phyloP scores from a whole-genome alignment of 192 early-diverging fungal genomes.

The Paraglomus occultum region DNA sequence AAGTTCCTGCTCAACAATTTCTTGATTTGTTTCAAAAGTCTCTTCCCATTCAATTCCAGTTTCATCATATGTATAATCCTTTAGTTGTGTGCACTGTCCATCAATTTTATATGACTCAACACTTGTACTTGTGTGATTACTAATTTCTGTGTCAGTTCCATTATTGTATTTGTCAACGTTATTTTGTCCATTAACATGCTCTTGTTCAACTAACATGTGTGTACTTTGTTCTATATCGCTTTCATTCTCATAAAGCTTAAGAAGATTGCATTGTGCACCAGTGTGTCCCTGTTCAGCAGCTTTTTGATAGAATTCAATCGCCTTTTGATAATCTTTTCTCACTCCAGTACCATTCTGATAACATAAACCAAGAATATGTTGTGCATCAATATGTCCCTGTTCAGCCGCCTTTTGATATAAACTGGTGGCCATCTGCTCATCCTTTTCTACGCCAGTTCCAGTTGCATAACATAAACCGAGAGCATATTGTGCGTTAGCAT shows the following conservation, averaged over 20 bases:
- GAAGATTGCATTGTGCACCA: slow-evolving; percentile 75
- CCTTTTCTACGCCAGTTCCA: slow-evolving; percentile 65
- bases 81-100: too few relatives aligned
- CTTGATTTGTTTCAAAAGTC: too few relatives aligned
- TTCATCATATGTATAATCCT: too few relatives aligned
- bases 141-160: too few relatives aligned
- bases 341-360: slow-evolving; percentile 62
- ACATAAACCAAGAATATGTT: slow-evolving; percentile 57
- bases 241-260: slow-evolving; percentile 78
- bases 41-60: too few relatives aligned
- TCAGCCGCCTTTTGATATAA: slow-evolving; percentile 57
- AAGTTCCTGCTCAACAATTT: too few relatives aligned
- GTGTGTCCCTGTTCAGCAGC: slow-evolving; percentile 72
- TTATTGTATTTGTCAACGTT: slow-evolving; percentile 37
- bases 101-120: too few relatives aligned
- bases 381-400: slow-evolving; percentile 56
- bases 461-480: slow-evolving; percentile 83
- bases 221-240: slow-evolving; percentile 46
- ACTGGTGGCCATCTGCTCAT: slow-evolving; percentile 59
- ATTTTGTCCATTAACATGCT: slow-evolving; percentile 40
- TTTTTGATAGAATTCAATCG: slow-evolving; percentile 61
- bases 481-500: slow-evolving; percentile 57
- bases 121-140: too few relatives aligned
- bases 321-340: slow-evolving; percentile 42
- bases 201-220: slow-evolving; percentile 47